Conservation (phyloP, 2,329 filamentous ascomycete species). For the Dothistroma septosporum region DNA sequence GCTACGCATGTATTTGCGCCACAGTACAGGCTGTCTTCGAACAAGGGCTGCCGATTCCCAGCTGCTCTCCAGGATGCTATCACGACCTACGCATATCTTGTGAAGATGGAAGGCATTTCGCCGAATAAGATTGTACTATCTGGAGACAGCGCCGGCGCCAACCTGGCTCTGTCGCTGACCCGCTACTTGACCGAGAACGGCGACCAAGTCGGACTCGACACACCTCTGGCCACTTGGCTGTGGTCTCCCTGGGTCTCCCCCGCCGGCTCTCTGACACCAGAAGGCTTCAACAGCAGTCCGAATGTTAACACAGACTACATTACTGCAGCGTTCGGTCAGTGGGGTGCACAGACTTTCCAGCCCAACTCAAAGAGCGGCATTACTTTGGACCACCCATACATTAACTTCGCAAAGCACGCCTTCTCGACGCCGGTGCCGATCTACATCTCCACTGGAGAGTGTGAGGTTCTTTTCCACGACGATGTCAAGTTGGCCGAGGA, state of each 20-base stretch:
- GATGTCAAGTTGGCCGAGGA: conserved; percentile 36
- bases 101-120: conserved; percentile 40
- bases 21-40: conserved; percentile 48
- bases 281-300: conserved; percentile 30
- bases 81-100: conserved; percentile 45
- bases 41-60: conserved; percentile 46
- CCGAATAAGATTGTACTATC: conserved; percentile 42
- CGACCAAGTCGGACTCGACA: conserved; percentile 30
- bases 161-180: conserved; percentile 44
- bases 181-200: conserved; percentile 46
- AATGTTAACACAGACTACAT: conserved; percentile 44
- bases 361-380: conserved; percentile 23
- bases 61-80: conserved; percentile 50
- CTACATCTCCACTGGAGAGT: conserved; percentile 40
- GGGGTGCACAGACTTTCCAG: conserved; percentile 41
- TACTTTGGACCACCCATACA: conserved; percentile 36
- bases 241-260: conserved; percentile 46
- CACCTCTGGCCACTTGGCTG: conserved; percentile 39
- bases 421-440: conserved; percentile 41
- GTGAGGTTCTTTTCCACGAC: conserved; percentile 43
- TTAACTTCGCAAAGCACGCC: conserved; percentile 36
- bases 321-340: conserved; percentile 36
- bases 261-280: conserved; percentile 25
- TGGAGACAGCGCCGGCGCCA: conserved; percentile 51
- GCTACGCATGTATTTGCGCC: conserved; percentile 41